Conservation (phyloP, 2,329 filamentous ascomycete species). For the Monilinia vaccinii-corymbosi region DNA sequence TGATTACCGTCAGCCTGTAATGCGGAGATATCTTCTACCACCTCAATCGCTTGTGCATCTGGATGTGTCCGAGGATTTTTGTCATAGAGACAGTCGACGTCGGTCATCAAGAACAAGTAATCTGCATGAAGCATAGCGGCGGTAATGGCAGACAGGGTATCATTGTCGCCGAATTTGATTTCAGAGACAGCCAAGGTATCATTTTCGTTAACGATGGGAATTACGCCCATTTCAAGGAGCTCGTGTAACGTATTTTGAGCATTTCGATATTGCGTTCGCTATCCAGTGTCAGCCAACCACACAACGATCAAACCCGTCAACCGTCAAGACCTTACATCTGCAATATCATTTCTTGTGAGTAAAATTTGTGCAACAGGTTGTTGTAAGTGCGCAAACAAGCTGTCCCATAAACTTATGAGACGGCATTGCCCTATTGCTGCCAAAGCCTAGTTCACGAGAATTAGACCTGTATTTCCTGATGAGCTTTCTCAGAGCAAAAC, state of each 20-base stretch:
- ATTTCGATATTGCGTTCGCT: constrained; percentile 90
- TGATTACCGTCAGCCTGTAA: constrained; percentile 67
- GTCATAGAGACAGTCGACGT: constrained; percentile 95
- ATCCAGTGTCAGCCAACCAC: constrained; percentile 20
- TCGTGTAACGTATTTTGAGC: constrained; percentile 92
- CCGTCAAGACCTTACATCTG: constrained; percentile 54
- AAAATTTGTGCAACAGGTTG: constrained; percentile 94
- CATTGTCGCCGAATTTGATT: constrained; percentile 99
- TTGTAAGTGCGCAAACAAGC: constrained; percentile 74
- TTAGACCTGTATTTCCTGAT: background rate
- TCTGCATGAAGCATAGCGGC: constrained; percentile 96
- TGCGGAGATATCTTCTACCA: constrained; percentile 79
- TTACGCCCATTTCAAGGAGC: constrained; percentile 86
- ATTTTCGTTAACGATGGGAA: constrained; percentile 98
- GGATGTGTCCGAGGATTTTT: constrained; percentile 83
- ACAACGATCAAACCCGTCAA: background rate
- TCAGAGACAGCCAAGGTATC: constrained; percentile 94
- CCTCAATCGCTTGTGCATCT: constrained; percentile 81
- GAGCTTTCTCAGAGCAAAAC: constrained; percentile 10
- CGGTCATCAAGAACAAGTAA: constrained; percentile 96
- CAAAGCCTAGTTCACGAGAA: constrained; percentile 50
- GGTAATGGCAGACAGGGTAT: constrained; percentile 92
- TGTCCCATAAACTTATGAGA: constrained; percentile 92
- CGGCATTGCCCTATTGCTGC: constrained; percentile 94
- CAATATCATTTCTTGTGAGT: constrained; percentile 90